A percentile compares a stretch with the other conserved stretches of the same genome.
phyloP scores from a whole-genome alignment of 257 asterid species.

The Perilla frutescens region DNA sequence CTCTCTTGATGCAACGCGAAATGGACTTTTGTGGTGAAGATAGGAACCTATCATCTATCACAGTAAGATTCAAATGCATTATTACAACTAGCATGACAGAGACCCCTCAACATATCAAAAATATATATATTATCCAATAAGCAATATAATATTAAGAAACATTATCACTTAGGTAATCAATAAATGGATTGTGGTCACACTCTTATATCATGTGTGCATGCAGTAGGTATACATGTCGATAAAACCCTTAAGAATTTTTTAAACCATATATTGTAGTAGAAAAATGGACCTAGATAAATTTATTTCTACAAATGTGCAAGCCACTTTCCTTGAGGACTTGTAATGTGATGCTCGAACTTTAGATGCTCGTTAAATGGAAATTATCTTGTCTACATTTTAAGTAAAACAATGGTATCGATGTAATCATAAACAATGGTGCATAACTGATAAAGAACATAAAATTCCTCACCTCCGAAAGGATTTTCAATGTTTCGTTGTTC shows the following conservation, averaged over 20 bases:
- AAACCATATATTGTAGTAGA: neutral
- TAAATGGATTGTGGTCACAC: neutral
- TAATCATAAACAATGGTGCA: neutral
- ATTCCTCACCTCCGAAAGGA: constrained; percentile 40
- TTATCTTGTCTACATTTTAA: neutral
- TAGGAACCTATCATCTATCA: constrained; percentile 36
- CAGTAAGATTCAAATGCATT: constrained; percentile 49
- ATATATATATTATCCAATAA: constrained; percentile 29
- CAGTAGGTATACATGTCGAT: neutral
- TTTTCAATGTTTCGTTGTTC: constrained; percentile 16
- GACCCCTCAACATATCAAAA: constrained; percentile 36
- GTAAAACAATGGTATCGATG: too few species aligned
- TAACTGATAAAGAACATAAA: neutral
- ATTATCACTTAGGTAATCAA: constrained; percentile 29
- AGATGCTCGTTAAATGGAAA: neutral
- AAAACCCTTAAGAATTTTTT: constrained; percentile 5
- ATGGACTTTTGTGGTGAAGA: constrained; percentile 43
- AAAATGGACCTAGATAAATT: neutral
- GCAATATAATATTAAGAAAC: constrained; percentile 31
- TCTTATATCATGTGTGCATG: constrained; percentile 18
- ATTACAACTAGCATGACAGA: constrained; percentile 42
- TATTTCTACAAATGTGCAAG: too few species aligned
- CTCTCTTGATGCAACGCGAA: constrained; percentile 37
- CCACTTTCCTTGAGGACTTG: neutral
- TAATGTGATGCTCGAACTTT: constrained; percentile 1